Conservation (phyloP, 768 basidiomycete genomes). For the Kwoniella heveanensis region DNA sequence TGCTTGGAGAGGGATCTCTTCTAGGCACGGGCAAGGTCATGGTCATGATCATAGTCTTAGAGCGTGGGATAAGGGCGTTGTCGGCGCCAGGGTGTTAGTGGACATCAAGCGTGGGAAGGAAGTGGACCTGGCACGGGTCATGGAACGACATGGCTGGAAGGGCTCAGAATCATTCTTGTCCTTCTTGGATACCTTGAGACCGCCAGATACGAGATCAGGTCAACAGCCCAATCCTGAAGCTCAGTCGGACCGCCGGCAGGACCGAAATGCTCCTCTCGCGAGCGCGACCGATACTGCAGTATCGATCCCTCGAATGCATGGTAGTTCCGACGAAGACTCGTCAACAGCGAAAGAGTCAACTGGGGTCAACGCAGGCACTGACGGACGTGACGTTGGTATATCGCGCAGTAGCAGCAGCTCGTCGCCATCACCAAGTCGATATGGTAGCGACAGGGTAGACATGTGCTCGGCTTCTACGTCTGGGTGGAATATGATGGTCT, state of each 20-base stretch:
- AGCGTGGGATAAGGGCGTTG: slow-evolving; percentile 30
- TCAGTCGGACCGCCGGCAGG: too few species aligned
- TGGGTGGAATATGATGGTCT: background rate
- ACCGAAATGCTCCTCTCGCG: too few species aligned
- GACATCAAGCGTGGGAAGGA: slow-evolving; percentile 32
- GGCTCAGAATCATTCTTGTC: slow-evolving; percentile 19
- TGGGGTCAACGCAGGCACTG: too few species aligned
- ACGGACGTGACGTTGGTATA: too few species aligned
- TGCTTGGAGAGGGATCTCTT: slow-evolving; percentile 25
- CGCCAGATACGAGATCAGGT: background rate
- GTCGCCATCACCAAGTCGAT: too few species aligned
- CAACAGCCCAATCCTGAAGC: background rate
- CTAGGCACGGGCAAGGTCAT: background rate
- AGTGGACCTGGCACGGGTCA: slow-evolving; percentile 24
- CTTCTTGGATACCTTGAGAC: slow-evolving; percentile 23
- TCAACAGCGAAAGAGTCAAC: background rate
- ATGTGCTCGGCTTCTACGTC: background rate
- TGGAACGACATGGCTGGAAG: slow-evolving; percentile 23
- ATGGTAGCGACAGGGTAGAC: background rate
- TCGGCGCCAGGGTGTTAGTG: slow-evolving; percentile 36
- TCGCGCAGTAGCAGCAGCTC: too few species aligned
- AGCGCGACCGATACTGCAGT: background rate
- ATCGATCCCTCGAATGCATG: background rate
- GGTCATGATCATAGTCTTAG: too few species aligned
- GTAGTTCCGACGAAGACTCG: too few species aligned